Conservation (phyloP, 1,284 basidiomycete genomes). For the Ustilago lituana region DNA sequence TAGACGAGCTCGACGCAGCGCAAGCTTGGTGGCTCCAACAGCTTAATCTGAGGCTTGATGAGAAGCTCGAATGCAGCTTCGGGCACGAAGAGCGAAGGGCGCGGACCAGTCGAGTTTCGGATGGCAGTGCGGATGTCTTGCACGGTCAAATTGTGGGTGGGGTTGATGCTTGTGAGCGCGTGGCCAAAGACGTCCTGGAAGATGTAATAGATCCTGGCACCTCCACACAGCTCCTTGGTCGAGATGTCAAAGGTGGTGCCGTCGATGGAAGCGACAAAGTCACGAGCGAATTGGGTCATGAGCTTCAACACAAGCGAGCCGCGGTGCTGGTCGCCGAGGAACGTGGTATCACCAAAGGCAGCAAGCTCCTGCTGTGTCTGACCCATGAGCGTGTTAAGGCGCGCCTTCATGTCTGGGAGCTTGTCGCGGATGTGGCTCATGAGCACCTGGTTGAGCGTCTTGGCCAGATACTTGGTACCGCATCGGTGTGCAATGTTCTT, state of each 20-base stretch:
- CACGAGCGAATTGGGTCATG: constrained; percentile 98
- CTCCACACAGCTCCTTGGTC: constrained; percentile 97
- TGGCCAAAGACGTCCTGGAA: constrained; percentile 98
- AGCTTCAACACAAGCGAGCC: constrained; percentile 73
- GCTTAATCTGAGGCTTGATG: constrained; percentile 98
- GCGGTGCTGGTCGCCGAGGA: constrained; percentile 91
- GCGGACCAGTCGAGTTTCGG: constrained; percentile 94
- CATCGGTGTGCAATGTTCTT: constrained; percentile 96
- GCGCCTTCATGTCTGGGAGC: constrained; percentile 98
- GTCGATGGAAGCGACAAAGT: constrained; percentile 97
- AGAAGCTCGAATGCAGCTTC: constrained; percentile 96
- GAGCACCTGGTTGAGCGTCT: constrained; percentile 92
- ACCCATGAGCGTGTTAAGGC: constrained; percentile 96
- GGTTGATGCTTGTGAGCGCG: constrained; percentile 88
- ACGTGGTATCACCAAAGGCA: constrained; percentile 91
- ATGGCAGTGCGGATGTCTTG: constrained; percentile 98
- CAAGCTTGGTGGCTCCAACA: constrained; percentile 90
- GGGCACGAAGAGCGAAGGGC: constrained; percentile 95
- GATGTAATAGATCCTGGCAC: constrained; percentile 98
- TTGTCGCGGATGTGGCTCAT: constrained; percentile 99
- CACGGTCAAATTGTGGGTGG: constrained; percentile 87
- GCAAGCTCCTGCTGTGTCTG: constrained; percentile 98
- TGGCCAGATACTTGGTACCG: constrained; percentile 92
- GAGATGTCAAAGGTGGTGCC: constrained; percentile 97
- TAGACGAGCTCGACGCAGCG: constrained; percentile 98